Evolutionary conservation across 257 asterid genomes (phyloP).

Genomic region (Dorcoceras hygrometricum): DNA sequence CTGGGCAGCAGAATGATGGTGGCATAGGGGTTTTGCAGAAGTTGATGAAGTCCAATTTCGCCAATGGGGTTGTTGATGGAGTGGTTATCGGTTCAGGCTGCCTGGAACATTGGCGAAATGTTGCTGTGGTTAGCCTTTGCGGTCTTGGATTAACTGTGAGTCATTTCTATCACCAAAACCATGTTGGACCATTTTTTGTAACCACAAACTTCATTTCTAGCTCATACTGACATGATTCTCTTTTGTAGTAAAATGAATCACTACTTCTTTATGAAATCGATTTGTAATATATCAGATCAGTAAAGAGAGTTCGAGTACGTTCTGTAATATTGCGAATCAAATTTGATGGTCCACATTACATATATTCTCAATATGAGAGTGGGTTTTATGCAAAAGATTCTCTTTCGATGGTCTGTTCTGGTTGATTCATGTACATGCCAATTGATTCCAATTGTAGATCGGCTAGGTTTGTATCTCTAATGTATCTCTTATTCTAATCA

Average conservation of each 20-base stretch:
- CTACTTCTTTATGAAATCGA: neutral
- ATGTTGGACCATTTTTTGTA: neutral
- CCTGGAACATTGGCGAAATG: slow-evolving; percentile 81
- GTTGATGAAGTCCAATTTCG: slow-evolving; percentile 79
- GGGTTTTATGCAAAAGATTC: neutral
- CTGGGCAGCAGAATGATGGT: slow-evolving; percentile 87
- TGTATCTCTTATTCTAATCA: neutral
- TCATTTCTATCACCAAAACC: slow-evolving; percentile 1
- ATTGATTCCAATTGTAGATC: slow-evolving; percentile 1
- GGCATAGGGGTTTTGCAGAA: slow-evolving; percentile 80
- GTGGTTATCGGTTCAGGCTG: slow-evolving; percentile 40
- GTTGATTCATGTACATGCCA: neutral
- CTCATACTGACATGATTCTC: neutral
- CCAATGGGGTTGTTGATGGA: slow-evolving; percentile 46
- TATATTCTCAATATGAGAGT: neutral
- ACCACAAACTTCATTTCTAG: neutral
- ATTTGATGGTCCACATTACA: neutral
- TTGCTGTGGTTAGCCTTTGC: slow-evolving; percentile 68
- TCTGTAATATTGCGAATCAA: neutral
- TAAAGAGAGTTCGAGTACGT: neutral
- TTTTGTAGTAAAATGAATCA: neutral
- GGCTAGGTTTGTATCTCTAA: slow-evolving; percentile 11
- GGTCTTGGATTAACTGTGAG: slow-evolving; percentile 82
- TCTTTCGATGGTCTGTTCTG: neutral
- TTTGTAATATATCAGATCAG: neutral